Evolutionary conservation across 2,329 filamentous ascomycete species (phyloP), one percentile per base, ranked within the genome.

Genomic region (Zasmidium angulare): DNA sequence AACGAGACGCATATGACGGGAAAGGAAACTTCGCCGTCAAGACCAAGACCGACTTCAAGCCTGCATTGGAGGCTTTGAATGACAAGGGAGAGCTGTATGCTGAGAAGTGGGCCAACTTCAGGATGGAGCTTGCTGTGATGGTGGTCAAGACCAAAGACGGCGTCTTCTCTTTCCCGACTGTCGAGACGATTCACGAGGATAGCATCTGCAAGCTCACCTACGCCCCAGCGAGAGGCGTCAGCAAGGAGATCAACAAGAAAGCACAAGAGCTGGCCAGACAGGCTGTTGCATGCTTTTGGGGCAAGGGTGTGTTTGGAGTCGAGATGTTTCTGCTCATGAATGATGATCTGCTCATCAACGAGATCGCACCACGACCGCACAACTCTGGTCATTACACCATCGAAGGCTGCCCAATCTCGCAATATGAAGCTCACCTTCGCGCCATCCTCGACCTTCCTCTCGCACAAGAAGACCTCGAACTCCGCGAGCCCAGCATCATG

Each of bases 301-400:
- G 95, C 53, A 89, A 95, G 63, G 95, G 95, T 64, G 90, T 96
- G 29, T 99, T 97, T 75, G 95, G 93, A 0, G 93, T 98, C 0
- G 95, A 99, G 77, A 90, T 98, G 86, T 99, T 99, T 77, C 77
- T 98, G 2, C 83, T 93, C 11, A 78, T 86, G 51, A 86, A 95
- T 68, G 86, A 82, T 59, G 79, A 79, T 1, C 81, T 96, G 1
- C 77, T 96, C 59, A 83, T 97, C 68, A 96, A 96, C 75, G 92
- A 96, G 76, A 89, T 96, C 63, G 91, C 91, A 0, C 91, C 90
- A 12, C 83, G 91, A 43, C 84, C 86, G 53, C 93, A 97, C 77
- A 97, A 97, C 78, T 96, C 91, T 0, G 95, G 95, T 0, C 95
- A 98, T 76, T 93, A 93, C 77, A 96, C 90, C 2, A 98, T 98